Evolutionary conservation across 495 filamentous ascomycete genomes (phyloP).

Genomic region (Penicillium angulare): DNA sequence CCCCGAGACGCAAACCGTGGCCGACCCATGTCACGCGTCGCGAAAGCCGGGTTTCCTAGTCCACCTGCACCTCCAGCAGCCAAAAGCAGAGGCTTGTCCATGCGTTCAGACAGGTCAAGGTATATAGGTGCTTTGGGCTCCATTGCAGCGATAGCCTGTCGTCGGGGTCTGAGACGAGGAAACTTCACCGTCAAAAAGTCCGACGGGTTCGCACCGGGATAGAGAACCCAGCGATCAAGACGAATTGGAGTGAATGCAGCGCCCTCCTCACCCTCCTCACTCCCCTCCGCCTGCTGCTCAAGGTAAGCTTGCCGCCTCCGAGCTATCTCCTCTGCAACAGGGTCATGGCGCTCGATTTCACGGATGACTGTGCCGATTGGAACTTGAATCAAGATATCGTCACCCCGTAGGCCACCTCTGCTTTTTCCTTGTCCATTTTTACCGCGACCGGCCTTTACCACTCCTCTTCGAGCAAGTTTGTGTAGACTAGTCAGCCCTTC

Average conservation of each 20-base stretch:
- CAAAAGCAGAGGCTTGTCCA: slow-evolving; percentile 82
- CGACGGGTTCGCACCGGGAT: slow-evolving; percentile 68
- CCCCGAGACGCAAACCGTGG: slow-evolving; percentile 90
- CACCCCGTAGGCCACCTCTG: slow-evolving; percentile 74
- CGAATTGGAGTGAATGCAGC: slow-evolving; percentile 31
- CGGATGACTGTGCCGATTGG: slow-evolving; percentile 89
- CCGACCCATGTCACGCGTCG: slow-evolving; percentile 61
- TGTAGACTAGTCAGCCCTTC: slow-evolving; percentile 87
- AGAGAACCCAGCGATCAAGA: slow-evolving; percentile 80
- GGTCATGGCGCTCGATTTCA: slow-evolving; percentile 77
- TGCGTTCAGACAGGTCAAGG: slow-evolving; percentile 79
- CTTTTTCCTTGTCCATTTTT: slow-evolving; percentile 83
- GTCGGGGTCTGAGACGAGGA: slow-evolving; percentile 57
- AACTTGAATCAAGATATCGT: slow-evolving; percentile 84
- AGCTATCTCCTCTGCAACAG: slow-evolving; percentile 61
- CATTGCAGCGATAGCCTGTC: slow-evolving; percentile 53
- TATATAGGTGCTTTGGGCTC: slow-evolving; percentile 71
- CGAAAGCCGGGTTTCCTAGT: slow-evolving; percentile 90
- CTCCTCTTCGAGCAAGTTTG: slow-evolving; percentile 77
- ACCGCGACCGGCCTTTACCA: slow-evolving; percentile 75
- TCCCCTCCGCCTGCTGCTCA: slow-evolving; percentile 18
- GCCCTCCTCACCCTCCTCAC: slow-evolving; percentile 23
- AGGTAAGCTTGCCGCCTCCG: slow-evolving; percentile 28
- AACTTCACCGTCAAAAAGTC: slow-evolving; percentile 62
- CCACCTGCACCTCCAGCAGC: slow-evolving; percentile 86